Percentiles rank a stretch among this genome's conserved stretches.
phyloP scores from a whole-genome alignment of 2,329 filamentous ascomycete genomes.

The Microdochium trichocladiopsis region DNA sequence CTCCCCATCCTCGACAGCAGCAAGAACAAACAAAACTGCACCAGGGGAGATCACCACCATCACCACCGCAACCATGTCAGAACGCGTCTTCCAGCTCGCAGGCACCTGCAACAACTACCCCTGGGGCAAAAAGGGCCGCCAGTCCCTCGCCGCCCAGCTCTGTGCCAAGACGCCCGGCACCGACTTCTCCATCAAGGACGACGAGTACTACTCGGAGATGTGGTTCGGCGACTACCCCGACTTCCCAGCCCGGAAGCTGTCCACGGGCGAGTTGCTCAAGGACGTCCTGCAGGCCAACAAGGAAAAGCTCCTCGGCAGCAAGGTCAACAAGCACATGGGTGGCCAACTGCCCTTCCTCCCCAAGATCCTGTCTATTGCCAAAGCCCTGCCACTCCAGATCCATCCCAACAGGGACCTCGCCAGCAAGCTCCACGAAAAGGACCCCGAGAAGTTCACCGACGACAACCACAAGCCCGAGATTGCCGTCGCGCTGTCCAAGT shows the following conservation, averaged over 20 bases:
- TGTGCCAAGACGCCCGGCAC: slow-evolving; percentile 58
- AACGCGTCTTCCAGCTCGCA: slow-evolving; percentile 35
- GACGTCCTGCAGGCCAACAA: slow-evolving; percentile 56
- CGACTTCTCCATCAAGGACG: slow-evolving; percentile 57
- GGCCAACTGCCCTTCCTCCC: slow-evolving; percentile 64
- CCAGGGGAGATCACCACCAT: not conserved
- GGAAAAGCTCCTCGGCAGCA: slow-evolving; percentile 55
- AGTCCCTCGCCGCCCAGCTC: slow-evolving; percentile 59
- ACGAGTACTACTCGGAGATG: slow-evolving; percentile 56
- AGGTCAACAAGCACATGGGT: slow-evolving; percentile 53
- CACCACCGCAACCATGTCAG: slow-evolving; percentile 10
- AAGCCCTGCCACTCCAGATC: slow-evolving; percentile 68
- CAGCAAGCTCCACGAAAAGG: slow-evolving; percentile 51
- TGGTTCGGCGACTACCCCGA: slow-evolving; percentile 76
- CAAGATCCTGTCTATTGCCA: slow-evolving; percentile 70
- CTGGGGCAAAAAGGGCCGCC: slow-evolving; percentile 62
- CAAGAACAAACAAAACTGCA: not conserved
- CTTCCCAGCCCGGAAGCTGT: slow-evolving; percentile 56
- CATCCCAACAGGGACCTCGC: slow-evolving; percentile 67
- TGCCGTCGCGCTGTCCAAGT: slow-evolving; percentile 61
- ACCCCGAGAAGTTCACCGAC: slow-evolving; percentile 62
- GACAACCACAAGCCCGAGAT: slow-evolving; percentile 78
- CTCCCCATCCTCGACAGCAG: too few species aligned
- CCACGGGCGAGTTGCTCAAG: slow-evolving; percentile 56
- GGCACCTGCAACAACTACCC: slow-evolving; percentile 52